A percentile compares a stretch with the other conserved stretches of the same genome.
Evolutionary conservation across 2,329 filamentous ascomycete genomes (phyloP).

Genomic region (Ophiostoma novo-ulmi): DNA sequence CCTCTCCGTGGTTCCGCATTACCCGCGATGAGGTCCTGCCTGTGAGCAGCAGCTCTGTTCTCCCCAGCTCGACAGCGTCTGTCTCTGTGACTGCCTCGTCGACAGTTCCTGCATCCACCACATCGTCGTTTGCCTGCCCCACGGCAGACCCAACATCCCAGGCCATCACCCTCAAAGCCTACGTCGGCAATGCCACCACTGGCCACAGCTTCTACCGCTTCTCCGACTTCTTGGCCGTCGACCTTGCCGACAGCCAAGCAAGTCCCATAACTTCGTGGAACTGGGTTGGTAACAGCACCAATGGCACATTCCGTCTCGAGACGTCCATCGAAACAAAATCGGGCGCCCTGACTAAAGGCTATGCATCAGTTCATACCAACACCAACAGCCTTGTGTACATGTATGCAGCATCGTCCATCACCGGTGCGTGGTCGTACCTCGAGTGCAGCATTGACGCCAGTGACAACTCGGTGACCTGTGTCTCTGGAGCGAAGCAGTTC

Average conservation of each 20-base stretch:
- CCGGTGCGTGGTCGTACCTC: not conserved
- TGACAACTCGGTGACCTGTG: not conserved
- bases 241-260: not conserved
- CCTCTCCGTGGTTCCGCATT: not conserved
- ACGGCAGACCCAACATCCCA: not conserved
- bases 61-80: not conserved
- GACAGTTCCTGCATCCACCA: not conserved
- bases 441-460: not conserved
- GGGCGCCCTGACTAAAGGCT: not conserved
- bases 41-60: not conserved
- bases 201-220: not conserved
- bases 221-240: not conserved
- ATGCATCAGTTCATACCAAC: not conserved
- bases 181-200: not conserved
- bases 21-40: not conserved
- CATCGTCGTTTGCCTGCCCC: not conserved
- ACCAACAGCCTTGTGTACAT: slow-evolving; percentile 8
- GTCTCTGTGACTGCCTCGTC: not conserved
- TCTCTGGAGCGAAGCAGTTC: not conserved
- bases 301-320: not conserved
- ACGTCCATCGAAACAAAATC: not conserved
- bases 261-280: not conserved
- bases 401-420: not conserved
- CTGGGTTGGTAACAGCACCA: not conserved
- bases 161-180: not conserved